A percentile compares a stretch with the other conserved stretches of the same genome.
These are phyloP conservation scores for Mortierella sp. DNA, from an alignment of 371 early-diverging fungal genomes.

Conservation along the genomic window DNA sequence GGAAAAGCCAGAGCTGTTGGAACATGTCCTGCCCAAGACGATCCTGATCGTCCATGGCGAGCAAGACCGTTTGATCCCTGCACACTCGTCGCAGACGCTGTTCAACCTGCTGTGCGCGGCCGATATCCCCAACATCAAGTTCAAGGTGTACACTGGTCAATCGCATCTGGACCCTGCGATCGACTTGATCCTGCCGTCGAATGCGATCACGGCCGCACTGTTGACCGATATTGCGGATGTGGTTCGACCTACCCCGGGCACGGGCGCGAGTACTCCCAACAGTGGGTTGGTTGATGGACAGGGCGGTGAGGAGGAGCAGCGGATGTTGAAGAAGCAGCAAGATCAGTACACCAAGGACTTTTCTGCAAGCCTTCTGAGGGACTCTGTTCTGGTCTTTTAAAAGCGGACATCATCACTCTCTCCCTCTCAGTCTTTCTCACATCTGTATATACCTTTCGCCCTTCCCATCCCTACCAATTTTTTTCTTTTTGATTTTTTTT, in stretches of 20 bases:
- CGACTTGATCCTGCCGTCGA: constrained; percentile 51
- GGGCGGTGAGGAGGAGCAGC: constrained; percentile 24
- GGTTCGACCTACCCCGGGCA: constrained; percentile 28
- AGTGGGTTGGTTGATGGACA: constrained; percentile 16
- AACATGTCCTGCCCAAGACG: constrained; percentile 46
- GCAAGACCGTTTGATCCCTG: constrained; percentile 53
- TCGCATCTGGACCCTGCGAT: constrained; percentile 56
- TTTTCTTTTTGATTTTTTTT: background rate
- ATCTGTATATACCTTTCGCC: constrained; percentile 5
- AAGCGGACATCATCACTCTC: background rate
- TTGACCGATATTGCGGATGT: constrained; percentile 48
- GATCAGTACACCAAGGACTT: constrained; percentile 39
- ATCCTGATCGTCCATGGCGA: constrained; percentile 56
- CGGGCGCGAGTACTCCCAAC: constrained; percentile 43
- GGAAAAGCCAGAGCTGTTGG: constrained; percentile 38
- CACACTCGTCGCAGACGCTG: constrained; percentile 51
- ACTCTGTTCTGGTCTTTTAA: constrained; percentile 20
- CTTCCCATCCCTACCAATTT: background rate
- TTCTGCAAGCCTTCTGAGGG: constrained; percentile 25
- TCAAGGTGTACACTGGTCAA: constrained; percentile 54
- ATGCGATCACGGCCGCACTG: constrained; percentile 41
- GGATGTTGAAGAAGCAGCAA: constrained; percentile 32
- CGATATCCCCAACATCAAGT: constrained; percentile 55
- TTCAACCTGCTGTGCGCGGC: constrained; percentile 49
- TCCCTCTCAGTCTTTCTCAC: background rate